phyloP scores from a whole-genome alignment of 2,329 filamentous ascomycete genomes.

The Aspergillus sp. region DNA sequence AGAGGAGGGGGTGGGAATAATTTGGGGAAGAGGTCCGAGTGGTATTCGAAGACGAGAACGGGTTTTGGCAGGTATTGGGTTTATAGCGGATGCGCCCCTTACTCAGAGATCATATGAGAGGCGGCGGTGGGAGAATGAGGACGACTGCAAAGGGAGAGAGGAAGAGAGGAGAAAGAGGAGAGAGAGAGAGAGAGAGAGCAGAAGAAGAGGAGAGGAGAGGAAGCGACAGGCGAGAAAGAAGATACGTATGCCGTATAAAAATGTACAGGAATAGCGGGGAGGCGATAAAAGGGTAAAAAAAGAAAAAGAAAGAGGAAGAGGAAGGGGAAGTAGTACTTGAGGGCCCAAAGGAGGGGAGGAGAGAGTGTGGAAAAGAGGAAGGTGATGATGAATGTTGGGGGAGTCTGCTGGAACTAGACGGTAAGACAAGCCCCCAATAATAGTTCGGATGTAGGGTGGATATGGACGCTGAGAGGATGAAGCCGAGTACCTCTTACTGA shows the following conservation, averaged over 20 bases:
- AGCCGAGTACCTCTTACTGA: background rate
- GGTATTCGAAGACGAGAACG: slow-evolving; percentile 7
- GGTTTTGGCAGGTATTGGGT: slow-evolving; percentile 1
- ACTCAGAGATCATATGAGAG: slow-evolving; percentile 8
- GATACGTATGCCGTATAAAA: slow-evolving; percentile 7
- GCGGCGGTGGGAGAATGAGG: background rate
- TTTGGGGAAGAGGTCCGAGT: slow-evolving; percentile 1
- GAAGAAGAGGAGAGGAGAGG: background rate
- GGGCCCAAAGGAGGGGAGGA: slow-evolving; percentile 22
- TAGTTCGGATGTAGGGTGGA: slow-evolving; percentile 11
- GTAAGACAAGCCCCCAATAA: slow-evolving; percentile 21
- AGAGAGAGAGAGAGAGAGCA: slow-evolving; percentile 17
- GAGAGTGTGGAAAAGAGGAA: slow-evolving; percentile 11
- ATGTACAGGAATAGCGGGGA: slow-evolving; percentile 20
- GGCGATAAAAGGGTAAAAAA: slow-evolving; percentile 24
- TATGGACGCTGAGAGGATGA: slow-evolving; percentile 6
- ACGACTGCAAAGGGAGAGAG: slow-evolving; percentile 10
- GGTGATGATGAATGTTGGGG: slow-evolving; percentile 13
- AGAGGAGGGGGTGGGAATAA: background rate
- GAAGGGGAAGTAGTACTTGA: slow-evolving; percentile 13
- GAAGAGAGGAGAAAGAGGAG: slow-evolving; percentile 19
- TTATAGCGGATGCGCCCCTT: slow-evolving; percentile 8
- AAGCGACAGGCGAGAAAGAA: background rate
- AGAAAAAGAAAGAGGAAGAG: slow-evolving; percentile 11
- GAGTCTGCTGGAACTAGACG: slow-evolving; percentile 12